Conservation (phyloP, 1,284 basidiomycete genomes). For the Rhodotorula sp. region DNA sequence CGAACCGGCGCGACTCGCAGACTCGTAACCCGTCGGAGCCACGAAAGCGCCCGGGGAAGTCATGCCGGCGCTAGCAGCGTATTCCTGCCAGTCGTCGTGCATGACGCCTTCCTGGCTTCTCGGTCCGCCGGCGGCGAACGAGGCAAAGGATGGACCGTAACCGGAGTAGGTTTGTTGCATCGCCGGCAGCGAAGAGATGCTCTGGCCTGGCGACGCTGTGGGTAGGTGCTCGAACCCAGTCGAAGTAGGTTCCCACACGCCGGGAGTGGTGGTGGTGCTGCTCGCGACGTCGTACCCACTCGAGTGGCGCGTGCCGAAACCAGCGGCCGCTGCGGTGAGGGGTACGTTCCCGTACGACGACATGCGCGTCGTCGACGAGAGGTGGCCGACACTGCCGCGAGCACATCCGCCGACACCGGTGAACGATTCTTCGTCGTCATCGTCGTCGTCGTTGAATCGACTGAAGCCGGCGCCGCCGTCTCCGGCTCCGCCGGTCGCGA, state of each 20-base stretch:
- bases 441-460: conserved; percentile 41
- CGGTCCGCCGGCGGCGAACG: conserved; percentile 4
- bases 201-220: conserved; percentile 17
- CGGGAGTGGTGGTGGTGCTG: background rate
- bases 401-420: background rate
- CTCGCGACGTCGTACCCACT: conserved; percentile 8
- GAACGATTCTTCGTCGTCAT: conserved; percentile 18
- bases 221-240: background rate
- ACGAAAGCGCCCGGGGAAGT: background rate
- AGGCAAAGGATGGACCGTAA: background rate
- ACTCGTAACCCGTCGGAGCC: background rate
- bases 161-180: conserved; percentile 4
- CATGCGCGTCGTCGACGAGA: conserved; percentile 13
- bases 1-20: background rate
- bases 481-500: conserved; percentile 45
- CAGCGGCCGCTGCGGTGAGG: conserved; percentile 12
- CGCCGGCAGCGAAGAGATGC: conserved; percentile 12
- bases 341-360: conserved; percentile 15
- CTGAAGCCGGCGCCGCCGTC: conserved; percentile 43
- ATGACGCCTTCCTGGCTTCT: conserved; percentile 24
- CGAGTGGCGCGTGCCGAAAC: background rate
- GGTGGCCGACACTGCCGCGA: conserved; percentile 13
- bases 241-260: background rate
- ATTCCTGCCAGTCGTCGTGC: conserved; percentile 27
- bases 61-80: background rate